Percentiles rank a stretch among this genome's conserved stretches.
Conservation (phyloP, 176 grass and related monocot species). For the Bromus sterilis region DNA sequence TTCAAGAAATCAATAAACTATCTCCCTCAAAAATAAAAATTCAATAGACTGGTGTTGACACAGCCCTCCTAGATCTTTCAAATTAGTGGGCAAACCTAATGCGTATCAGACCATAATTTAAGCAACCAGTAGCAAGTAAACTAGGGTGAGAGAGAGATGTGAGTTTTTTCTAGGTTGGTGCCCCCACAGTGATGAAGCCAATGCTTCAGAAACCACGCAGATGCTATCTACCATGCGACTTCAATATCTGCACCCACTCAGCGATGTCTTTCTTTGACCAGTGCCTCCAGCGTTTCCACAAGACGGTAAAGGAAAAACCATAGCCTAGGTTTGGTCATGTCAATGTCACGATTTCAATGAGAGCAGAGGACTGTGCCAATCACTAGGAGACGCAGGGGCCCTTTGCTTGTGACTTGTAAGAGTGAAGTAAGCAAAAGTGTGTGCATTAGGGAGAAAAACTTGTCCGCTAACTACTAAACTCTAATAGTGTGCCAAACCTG, state of each 20-base stretch:
- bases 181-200: constrained; percentile 19
- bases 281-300: constrained; percentile 7
- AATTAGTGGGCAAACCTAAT: constrained; percentile 22
- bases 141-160: neutral
- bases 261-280: constrained; percentile 53
- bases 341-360: constrained; percentile 40
- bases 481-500: constrained; percentile 24
- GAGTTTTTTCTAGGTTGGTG: constrained; percentile 12
- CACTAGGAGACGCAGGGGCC: constrained; percentile 37
- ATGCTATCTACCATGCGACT: constrained; percentile 36
- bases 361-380: constrained; percentile 38
- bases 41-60: constrained; percentile 30
- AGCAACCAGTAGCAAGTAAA: constrained; percentile 15
- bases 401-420: constrained; percentile 41
- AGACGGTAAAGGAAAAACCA: neutral
- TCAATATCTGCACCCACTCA: constrained; percentile 16
- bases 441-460: constrained; percentile 16
- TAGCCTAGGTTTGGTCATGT: constrained; percentile 53
- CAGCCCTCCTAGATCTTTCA: neutral
- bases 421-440: constrained; percentile 48
- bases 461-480: constrained; percentile 29
- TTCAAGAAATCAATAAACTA: constrained; percentile 7
- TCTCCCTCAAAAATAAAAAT: no score
- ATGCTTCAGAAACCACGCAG: constrained; percentile 9
- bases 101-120: neutral